A percentile compares a stretch with the other conserved stretches of the same genome.
Evolutionary conservation across 768 basidiomycete species (phyloP).

Genomic region (Lactifluus echinatus): DNA sequence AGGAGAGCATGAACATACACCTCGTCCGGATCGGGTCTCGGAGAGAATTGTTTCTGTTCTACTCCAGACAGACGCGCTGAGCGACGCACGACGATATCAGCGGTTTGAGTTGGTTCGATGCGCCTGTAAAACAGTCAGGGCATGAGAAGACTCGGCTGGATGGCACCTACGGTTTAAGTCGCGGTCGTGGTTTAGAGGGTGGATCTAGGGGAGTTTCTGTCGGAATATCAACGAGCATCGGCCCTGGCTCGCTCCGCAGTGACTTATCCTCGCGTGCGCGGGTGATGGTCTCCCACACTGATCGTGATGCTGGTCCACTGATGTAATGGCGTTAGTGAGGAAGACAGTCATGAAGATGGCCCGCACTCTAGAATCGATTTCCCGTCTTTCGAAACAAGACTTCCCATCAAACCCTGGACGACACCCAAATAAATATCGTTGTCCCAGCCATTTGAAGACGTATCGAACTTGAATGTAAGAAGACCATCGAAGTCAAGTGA

Average conservation of each 20-base stretch:
- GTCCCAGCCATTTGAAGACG: neutral
- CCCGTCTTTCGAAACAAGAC: neutral
- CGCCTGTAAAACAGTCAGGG: neutral
- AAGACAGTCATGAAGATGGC: neutral
- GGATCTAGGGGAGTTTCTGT: neutral
- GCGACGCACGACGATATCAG: conserved; percentile 10
- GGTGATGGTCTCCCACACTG: conserved; percentile 9
- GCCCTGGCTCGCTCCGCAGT: neutral
- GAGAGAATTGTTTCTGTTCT: conserved; percentile 3
- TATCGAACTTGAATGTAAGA: conserved; percentile 14
- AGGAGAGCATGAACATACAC: conserved; percentile 5
- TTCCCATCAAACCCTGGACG: neutral
- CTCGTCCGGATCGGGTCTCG: conserved; percentile 17
- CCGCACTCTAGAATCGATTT: conserved; percentile 9
- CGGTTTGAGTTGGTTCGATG: neutral
- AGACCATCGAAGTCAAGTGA: neutral
- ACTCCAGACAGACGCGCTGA: conserved; percentile 16
- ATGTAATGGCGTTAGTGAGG: neutral
- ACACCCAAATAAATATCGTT: neutral
- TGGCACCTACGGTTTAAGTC: conserved; percentile 1
- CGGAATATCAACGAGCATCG: neutral
- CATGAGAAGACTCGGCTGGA: neutral
- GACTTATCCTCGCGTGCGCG: neutral
- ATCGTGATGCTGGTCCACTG: conserved; percentile 7
- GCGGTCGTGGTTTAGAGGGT: neutral